Evolutionary conservation across 1,139 yeast species (phyloP), one percentile per base, ranked within the genome.

Genomic region (Blastobotrys indianensis): DNA sequence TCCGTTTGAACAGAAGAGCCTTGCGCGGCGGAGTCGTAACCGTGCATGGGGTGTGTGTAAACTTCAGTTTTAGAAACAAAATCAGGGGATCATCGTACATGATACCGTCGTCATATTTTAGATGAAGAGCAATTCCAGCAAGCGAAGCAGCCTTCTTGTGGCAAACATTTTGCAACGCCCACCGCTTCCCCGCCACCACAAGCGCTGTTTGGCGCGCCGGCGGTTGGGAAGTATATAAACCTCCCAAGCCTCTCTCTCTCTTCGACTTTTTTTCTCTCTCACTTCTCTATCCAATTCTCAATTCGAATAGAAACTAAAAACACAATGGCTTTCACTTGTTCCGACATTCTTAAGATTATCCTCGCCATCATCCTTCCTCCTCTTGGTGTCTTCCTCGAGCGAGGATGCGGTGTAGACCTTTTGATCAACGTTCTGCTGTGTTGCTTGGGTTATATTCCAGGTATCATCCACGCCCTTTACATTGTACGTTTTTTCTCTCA

Each of bases 321-420:
- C 42, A 52, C 42, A 55, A 64, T 63, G 67, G 61, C 65, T 45
- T 54, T 63, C 49, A 58, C 63, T 39, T 52, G 64, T 49, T 56
- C 68, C 31, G 68, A 65, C 64, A 78, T 81, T 55, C 57, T 81
- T 59, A 81, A 82, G 67, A 69, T 82, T 58, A 69, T 80, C 47
- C 63, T 73, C 55, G 88, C 88, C 28, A 60, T 82, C 58, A 65
- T 83, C 55, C 68, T 82, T 52, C 90, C 90, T 42, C 90, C 90
- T 46, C 66, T 83, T 52, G 90, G 88, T 52, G 92, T 83, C 13
- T 80, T 81, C 66, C 63, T 81, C 53, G 87, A 82, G 67, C 69
- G 73, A 55, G 92, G 90, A 33, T 78, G 85, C 62, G 66, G 74
- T 17, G 61, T 69, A 13, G 70, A 82, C 32, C 68, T 83, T 44